Conservation (phyloP, 176 grass and related monocot genomes). For the Canna indica region DNA sequence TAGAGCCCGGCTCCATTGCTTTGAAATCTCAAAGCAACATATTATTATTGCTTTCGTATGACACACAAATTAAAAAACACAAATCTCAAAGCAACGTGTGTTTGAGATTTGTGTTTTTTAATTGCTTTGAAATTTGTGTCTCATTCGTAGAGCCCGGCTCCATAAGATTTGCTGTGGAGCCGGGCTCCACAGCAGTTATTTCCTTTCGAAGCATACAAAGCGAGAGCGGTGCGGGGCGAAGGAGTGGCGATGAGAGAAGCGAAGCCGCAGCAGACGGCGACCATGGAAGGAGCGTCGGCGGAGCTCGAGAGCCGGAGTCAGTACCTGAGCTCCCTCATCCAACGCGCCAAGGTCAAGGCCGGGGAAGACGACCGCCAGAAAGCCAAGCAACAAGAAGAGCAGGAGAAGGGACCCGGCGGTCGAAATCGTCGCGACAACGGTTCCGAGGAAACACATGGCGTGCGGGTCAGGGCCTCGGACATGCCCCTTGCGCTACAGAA, state of each 20-base stretch:
- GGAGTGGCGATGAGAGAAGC: background rate
- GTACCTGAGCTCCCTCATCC: slow-evolving; percentile 46
- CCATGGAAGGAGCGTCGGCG: slow-evolving; percentile 38
- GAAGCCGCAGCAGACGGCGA: background rate
- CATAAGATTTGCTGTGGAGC: too few relatives aligned
- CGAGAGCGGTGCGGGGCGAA: background rate
- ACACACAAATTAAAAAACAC: too few relatives aligned
- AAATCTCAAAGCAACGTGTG: too few relatives aligned
- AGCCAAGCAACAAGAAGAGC: slow-evolving; percentile 16
- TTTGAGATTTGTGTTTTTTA: too few relatives aligned
- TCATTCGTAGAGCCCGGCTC: too few relatives aligned
- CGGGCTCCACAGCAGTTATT: too few relatives aligned
- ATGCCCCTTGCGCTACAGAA: slow-evolving; percentile 66
- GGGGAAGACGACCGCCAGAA: slow-evolving; percentile 31
- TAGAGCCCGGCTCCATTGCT: too few relatives aligned
- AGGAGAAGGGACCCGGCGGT: slow-evolving; percentile 22
- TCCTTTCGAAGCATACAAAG: background rate
- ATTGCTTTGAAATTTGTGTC: too few relatives aligned
- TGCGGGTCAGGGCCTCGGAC: slow-evolving; percentile 54
- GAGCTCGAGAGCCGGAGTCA: slow-evolving; percentile 47
- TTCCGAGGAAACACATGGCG: background rate
- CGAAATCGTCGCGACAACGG: background rate
- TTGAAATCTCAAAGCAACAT: too few relatives aligned
- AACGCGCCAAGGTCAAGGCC: slow-evolving; percentile 31
- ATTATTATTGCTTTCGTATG: too few relatives aligned